These are phyloP conservation scores for Phytopythium montanum DNA, from an alignment of 352 stramenopile genomes.

Conservation along the genomic window DNA sequence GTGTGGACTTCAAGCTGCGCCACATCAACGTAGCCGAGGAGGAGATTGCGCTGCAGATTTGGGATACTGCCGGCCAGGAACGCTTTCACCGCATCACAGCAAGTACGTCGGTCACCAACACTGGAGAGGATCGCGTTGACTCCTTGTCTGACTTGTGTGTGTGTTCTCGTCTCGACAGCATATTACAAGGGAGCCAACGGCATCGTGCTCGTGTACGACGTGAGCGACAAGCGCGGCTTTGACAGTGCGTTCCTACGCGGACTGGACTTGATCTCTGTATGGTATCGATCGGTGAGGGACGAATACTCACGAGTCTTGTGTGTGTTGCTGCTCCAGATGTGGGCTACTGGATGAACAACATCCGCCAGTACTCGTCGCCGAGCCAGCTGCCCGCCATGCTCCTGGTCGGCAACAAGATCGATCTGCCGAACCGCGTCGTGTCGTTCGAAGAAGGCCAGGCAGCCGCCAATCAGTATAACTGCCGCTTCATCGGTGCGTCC, in stretches of 20 bases:
- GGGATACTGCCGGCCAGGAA: slow-evolving; percentile 94
- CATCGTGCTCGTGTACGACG: slow-evolving; percentile 94
- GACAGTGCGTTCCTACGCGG: slow-evolving; percentile 68
- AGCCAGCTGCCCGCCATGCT: slow-evolving; percentile 78
- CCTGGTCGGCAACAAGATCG: slow-evolving; percentile 92
- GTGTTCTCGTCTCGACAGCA: slow-evolving; percentile 31
- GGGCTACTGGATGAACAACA: slow-evolving; percentile 96
- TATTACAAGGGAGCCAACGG: slow-evolving; percentile 94
- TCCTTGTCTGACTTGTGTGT: not conserved
- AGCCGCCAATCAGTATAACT: slow-evolving; percentile 79
- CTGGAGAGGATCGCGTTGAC: not conserved
- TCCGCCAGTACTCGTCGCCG: slow-evolving; percentile 82
- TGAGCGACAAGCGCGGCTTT: slow-evolving; percentile 90
- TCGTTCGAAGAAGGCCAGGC: slow-evolving; percentile 74
- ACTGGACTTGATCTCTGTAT: not conserved
- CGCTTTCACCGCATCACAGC: slow-evolving; percentile 93
- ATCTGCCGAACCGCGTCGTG: slow-evolving; percentile 84
- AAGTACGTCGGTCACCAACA: slow-evolving; percentile 52
- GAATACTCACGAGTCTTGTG: slow-evolving; percentile 10
- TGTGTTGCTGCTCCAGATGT: slow-evolving; percentile 56
- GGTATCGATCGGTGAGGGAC: too few relatives aligned
- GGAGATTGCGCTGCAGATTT: slow-evolving; percentile 91
- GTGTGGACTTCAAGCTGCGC: slow-evolving; percentile 93
- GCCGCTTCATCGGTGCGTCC: slow-evolving; percentile 78
- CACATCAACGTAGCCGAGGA: slow-evolving; percentile 83